These are phyloP conservation scores for Mimosa pudica DNA, from an alignment of 306 rosid genomes.

Conservation along the genomic window DNA sequence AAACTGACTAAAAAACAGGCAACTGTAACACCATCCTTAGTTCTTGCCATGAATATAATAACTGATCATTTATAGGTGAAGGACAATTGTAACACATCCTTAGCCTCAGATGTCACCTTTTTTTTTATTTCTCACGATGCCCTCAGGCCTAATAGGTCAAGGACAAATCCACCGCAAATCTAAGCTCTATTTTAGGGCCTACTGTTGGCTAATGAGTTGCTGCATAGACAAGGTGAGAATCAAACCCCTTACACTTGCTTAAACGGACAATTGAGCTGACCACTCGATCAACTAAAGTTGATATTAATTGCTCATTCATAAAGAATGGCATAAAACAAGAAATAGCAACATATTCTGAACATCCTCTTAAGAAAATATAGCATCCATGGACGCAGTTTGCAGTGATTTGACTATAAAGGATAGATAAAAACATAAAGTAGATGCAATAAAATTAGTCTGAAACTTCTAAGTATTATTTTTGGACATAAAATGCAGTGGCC, in stretches of 20 bases:
- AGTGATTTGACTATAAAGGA: not conserved
- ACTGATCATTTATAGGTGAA: not conserved
- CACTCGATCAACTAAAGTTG: no score
- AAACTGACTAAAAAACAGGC: not conserved
- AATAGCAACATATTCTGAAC: not conserved
- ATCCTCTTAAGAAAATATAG: not conserved
- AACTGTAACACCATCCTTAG: not conserved
- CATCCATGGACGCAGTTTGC: not conserved
- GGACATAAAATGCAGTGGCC: not conserved
- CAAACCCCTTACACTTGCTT: no score
- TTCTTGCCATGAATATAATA: not conserved
- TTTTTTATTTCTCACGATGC: no score
- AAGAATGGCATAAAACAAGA: not conserved
- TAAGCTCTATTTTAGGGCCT: no score
- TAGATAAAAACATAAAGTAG: not conserved
- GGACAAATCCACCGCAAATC: no score
- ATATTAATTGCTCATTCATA: no score
- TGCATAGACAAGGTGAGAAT: no score
- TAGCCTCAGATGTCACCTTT: not conserved
- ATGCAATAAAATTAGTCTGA: not conserved
- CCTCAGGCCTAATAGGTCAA: no score
- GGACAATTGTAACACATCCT: not conserved
- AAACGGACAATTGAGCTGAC: no score
- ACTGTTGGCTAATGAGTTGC: no score
- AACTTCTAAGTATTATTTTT: not conserved